phyloP scores from a whole-genome alignment of 129 eudicot species.

The Flaveria ramosissima region DNA sequence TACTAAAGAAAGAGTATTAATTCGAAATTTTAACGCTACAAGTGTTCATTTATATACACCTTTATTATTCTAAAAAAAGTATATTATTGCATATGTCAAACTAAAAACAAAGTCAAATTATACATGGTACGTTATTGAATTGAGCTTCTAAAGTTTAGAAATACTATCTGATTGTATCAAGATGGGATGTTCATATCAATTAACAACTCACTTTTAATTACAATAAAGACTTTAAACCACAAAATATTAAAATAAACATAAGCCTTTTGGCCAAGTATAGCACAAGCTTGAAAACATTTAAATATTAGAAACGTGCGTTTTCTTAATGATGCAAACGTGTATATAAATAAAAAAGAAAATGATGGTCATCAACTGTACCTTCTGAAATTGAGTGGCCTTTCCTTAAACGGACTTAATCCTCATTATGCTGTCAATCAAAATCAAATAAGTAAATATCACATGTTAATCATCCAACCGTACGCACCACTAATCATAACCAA shows the following conservation, averaged over 20 bases:
- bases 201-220: not conserved
- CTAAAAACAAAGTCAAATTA: too few relatives aligned
- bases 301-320: not conserved
- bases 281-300: not conserved
- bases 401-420: constrained; percentile 31
- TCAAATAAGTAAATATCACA: constrained; percentile 32
- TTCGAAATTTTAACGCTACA: too few relatives aligned
- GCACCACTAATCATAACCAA: constrained; percentile 24
- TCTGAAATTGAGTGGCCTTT: constrained; percentile 23
- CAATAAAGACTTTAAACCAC: not conserved
- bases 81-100: too few relatives aligned
- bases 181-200: not conserved
- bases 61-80: too few relatives aligned
- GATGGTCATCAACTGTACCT: constrained; percentile 16
- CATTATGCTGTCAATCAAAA: constrained; percentile 28
- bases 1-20: too few relatives aligned
- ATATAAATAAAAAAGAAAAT: not conserved
- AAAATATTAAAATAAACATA: not conserved
- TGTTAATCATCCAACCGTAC: constrained; percentile 29
- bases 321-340: not conserved
- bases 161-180: not conserved
- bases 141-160: not conserved
- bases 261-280: not conserved
- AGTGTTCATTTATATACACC: too few relatives aligned
- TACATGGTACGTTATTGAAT: too few relatives aligned